Evolutionary conservation across 2,329 filamentous ascomycete species (phyloP), one percentile per base, ranked within the genome.

Genomic region (Ophiostoma piceae): DNA sequence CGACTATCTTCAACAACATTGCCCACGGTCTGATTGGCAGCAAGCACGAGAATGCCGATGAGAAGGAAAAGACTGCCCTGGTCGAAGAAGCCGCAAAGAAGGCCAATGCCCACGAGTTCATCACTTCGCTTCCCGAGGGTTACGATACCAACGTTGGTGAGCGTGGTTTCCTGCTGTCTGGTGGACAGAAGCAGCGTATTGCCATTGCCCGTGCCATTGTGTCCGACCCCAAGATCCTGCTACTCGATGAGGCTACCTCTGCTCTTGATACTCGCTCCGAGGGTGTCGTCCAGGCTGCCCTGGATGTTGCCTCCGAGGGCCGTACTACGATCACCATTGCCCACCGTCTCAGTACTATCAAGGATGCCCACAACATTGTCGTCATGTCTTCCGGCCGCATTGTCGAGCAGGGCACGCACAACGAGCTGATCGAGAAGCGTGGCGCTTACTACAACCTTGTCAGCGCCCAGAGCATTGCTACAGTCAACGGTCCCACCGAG

Each of bases 91-190:
- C 95, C 19, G 92, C 95, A 9, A 91, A 88, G 78, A 96, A 91
- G 84, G 91, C 95, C 16, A 97, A 98, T 75, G 94, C 94, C 0
- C 94, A 98, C 77, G 93, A 96, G 73, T 99, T 99, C 77, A 90
- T 99, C 74, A 86, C 83, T 6, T 80, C 84, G 14, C 85, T 98
- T 1, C 93, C 95, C 0, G 91, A 98, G 74, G 91, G 91, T 1
- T 98, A 98, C 75, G 87, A 97, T 74, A 98, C 95, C 0, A 89
- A 96, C 74, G 94, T 98, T n/a, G 95, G 95, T 70, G 93, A 98
- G 79, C 90, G 94, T 73, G 95, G 95, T 11, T 96, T 97, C 77
- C 81, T 97, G 68, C 84, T 99, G 9, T 96, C 92, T 69, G 95
- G 95, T 78, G 95, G 95, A 47, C 95, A 99, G 80, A 97, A 97